Base-by-base conservation (phyloP, 805 yeast species). In the Naumovozyma dairenensis region DNA sequence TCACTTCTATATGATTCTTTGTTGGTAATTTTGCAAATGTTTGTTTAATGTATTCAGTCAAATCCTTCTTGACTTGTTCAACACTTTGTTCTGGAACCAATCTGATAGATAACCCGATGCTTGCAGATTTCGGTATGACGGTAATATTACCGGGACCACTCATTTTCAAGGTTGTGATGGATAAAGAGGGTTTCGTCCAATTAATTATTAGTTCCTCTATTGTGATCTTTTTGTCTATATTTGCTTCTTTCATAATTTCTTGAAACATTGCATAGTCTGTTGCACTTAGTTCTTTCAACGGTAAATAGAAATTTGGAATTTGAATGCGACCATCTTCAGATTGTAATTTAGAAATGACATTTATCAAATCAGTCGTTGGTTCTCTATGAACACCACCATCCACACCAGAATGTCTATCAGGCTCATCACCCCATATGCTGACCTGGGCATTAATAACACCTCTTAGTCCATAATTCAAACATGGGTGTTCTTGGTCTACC, bases 351-450 rank as follows among this genome's bases (percentile, higher is more conserved):
- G 89, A 71, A 16, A 87, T 59, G 13, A 89, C 49, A 34, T 77
- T 80, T 26, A 87, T 69, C 56, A 89, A 58, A 51, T 89, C 97
- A 62, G 83, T 73, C 0, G 93, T 77, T 2, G 98, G 96, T 48
- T 89, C 98, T 37, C 80, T 69, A 40, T 74, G 72, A 6, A 80
- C 77, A 38, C 97, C 97, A 33, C 98, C 98, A 59, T 86, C 93
- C 7, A 92, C 92, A 41, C 98, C 98, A 0, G 96, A 84, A 53
- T 92, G 98, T 38, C 94, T 65, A 55, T 92, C 96, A 1, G 93
- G 94, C 38, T 69, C 69, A 43, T 78, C 87, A 33, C 86, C 74
- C 37, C 65, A 63, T 8, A 92, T 67, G 22, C 73, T 74, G 2
- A 92, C 71, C n/a, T 76, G 66, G 2, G 84, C 80, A 57, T 86